Base-by-base conservation (phyloP, 495 filamentous ascomycete genomes). In the Xylaria castorea region DNA sequence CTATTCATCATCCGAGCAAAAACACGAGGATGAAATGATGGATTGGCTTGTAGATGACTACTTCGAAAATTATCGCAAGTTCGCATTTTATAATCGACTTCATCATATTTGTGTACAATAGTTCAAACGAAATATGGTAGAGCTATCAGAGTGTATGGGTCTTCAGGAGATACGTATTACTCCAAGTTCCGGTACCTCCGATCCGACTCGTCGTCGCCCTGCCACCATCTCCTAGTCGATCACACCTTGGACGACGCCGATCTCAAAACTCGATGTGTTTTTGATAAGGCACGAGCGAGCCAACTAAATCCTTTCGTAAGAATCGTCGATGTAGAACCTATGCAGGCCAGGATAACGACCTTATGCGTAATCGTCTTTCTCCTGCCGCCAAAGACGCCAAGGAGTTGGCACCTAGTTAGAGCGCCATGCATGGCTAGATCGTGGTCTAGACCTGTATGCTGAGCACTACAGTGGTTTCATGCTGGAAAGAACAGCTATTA, bases 61-160 rank as follows among this genome's bases (percentile, higher is more conserved):
- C 58, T 38, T 61, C 7, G 12, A 25, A 57, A 57, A 57, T 32
- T 38, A 61, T 61, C 58, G 32, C 58, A 22, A 61, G 58, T 36
- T 61, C 18, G 34, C 58, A 34, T n/a, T 61, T 38, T 20, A 38
- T 22, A 8, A 36, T 38, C n/a, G 53, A 12, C 16, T 22, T 61
- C 9, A 40, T n/a, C 30, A 20, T 34, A 1, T 36, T 61, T 36
- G 58, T 22, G n/a, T 38, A 22, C 58, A 22, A n/a, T 40, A 18
- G 58, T 61, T 38, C 20, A 22, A n/a, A 38, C 22, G 3, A n/a
- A 61, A 22, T 22, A n/a, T 16, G 3, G 16, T 40, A 36, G 18
- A 1, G 18, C 57, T 8, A 60, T 36, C 32, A 8, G 3, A 20
- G 55, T 60, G 30, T 60, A 60, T 32, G 3, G 20, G 34, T 38